phyloP scores from a whole-genome alignment of 768 basidiomycete species.

The Plicaturopsis crispa region DNA sequence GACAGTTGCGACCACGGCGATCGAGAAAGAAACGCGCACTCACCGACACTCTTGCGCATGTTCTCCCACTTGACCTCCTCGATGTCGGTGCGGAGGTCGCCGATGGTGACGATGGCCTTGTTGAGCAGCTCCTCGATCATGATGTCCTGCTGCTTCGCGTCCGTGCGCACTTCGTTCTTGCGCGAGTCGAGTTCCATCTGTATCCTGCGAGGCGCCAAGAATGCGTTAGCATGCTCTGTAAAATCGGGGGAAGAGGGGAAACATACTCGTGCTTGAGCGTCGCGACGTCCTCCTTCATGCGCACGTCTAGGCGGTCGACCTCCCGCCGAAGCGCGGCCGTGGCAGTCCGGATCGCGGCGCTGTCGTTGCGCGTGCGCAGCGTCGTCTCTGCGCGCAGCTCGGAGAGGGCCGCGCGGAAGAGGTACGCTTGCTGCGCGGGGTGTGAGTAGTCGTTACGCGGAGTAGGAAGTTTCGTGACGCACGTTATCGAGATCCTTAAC shows the following conservation, averaged over 20 bases:
- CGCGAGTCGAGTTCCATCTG: constrained; percentile 95
- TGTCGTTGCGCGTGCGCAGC: constrained; percentile 77
- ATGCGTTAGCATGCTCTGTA: constrained; percentile 3
- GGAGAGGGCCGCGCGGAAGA: constrained; percentile 89
- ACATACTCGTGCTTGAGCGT: constrained; percentile 90
- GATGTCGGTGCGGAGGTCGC: constrained; percentile 73
- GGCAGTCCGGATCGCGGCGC: constrained; percentile 70
- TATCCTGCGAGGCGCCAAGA: constrained; percentile 47
- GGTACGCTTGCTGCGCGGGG: constrained; percentile 75
- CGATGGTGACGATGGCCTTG: constrained; percentile 63
- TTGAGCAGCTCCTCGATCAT: constrained; percentile 77
- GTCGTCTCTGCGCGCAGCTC: constrained; percentile 85
- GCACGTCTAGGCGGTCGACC: constrained; percentile 76
- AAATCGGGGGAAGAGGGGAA: neutral
- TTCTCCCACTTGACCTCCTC: constrained; percentile 89
- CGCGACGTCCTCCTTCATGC: constrained; percentile 90
- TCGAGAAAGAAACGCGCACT: constrained; percentile 17
- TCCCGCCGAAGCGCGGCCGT: constrained; percentile 78
- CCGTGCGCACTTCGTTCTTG: constrained; percentile 83
- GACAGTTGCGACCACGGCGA: neutral
- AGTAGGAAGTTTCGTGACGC: constrained; percentile 18
- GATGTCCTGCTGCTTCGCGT: constrained; percentile 80
- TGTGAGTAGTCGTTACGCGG: neutral
- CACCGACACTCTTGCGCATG: constrained; percentile 76
- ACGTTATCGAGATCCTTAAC: constrained; percentile 81